A percentile compares a stretch with the other conserved stretches of the same genome.
Conservation (phyloP, 768 basidiomycete species). For the Psilocybe cyanescens region DNA sequence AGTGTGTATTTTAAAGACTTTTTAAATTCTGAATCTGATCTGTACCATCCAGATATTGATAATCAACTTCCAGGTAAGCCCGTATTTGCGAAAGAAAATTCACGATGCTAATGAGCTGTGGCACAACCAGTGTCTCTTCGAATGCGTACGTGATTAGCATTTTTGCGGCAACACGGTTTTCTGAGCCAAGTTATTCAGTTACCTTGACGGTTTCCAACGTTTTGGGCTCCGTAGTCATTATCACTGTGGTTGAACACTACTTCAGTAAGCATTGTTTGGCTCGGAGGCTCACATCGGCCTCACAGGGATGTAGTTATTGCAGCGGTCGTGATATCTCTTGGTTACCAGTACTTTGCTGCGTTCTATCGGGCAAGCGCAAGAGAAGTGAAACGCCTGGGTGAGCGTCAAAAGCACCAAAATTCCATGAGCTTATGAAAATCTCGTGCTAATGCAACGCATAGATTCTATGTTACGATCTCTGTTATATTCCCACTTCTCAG, state of each 20-base stretch:
- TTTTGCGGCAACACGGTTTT: neutral
- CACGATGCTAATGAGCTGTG: neutral
- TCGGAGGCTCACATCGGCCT: neutral
- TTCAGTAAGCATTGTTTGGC: constrained; percentile 48
- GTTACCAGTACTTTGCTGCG: constrained; percentile 65
- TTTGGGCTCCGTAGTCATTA: constrained; percentile 54
- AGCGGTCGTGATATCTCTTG: constrained; percentile 53
- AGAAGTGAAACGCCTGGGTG: constrained; percentile 64
- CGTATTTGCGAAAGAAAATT: neutral
- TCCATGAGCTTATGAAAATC: neutral
- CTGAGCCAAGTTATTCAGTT: constrained; percentile 34
- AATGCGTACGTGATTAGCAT: constrained; percentile 46
- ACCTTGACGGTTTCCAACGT: constrained; percentile 54
- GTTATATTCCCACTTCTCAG: constrained; percentile 79
- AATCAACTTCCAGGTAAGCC: constrained; percentile 59
- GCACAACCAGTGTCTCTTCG: constrained; percentile 52
- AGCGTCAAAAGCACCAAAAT: neutral
- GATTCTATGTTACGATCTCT: constrained; percentile 76
- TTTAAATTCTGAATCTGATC: neutral
- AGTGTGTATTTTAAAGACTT: constrained; percentile 36
- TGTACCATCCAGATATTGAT: constrained; percentile 50
- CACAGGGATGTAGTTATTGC: constrained; percentile 48
- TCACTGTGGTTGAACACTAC: constrained; percentile 62
- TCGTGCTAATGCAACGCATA: constrained; percentile 20
- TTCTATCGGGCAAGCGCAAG: constrained; percentile 76